Conservation (phyloP, 805 yeast species). For the Candida bentonensis region DNA sequence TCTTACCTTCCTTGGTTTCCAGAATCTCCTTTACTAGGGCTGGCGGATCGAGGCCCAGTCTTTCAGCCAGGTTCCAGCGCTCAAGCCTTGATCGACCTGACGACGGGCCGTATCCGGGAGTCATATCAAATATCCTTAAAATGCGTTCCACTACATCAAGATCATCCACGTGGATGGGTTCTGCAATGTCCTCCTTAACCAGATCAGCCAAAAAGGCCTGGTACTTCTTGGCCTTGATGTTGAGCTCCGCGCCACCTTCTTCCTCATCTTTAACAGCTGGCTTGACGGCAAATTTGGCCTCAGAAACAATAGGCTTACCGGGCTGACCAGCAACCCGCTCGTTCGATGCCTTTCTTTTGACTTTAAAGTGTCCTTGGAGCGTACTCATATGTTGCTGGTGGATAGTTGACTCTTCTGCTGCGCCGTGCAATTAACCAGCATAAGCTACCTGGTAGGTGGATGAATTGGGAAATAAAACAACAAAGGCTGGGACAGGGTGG, state of each 20-base stretch:
- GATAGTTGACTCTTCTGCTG: background rate
- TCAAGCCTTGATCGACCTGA: conserved; percentile 24
- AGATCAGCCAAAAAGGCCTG: background rate
- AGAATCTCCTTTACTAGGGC: conserved; percentile 18
- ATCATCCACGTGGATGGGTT: conserved; percentile 16
- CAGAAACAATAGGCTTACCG: background rate
- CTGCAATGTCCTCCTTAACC: background rate
- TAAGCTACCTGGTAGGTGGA: background rate
- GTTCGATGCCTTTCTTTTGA: background rate
- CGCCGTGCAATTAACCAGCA: background rate
- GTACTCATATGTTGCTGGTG: background rate
- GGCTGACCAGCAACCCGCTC: background rate
- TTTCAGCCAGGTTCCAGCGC: conserved; percentile 25
- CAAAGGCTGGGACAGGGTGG: no score
- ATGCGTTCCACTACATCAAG: conserved; percentile 17
- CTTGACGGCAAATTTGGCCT: background rate
- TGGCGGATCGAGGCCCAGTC: conserved; percentile 25
- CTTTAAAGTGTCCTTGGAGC: background rate
- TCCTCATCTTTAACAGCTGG: background rate
- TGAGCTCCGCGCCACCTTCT: background rate
- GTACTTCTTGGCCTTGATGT: background rate
- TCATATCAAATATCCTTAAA: conserved; percentile 22
- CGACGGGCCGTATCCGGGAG: conserved; percentile 24
- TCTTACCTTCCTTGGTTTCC: conserved; percentile 11
- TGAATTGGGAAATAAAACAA: background rate